phyloP scores from a whole-genome alignment of 2,329 filamentous ascomycete genomes.

The Fusarium sp. region DNA sequence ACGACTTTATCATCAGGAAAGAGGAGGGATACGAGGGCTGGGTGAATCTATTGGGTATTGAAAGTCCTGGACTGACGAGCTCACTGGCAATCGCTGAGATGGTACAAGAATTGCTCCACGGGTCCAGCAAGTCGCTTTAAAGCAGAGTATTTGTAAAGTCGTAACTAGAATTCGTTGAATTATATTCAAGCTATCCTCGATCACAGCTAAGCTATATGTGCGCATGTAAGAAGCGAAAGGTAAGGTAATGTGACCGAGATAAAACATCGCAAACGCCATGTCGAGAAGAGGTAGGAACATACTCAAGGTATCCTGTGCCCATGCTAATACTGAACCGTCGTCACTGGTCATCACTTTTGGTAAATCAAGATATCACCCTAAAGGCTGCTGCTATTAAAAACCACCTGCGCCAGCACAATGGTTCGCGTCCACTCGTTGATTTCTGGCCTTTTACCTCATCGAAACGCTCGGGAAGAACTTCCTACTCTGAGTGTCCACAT shows the following conservation, averaged over 20 bases:
- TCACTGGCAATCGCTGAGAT: constrained; percentile 84
- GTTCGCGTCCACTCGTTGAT: neutral
- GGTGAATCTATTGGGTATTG: constrained; percentile 90
- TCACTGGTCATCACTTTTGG: constrained; percentile 38
- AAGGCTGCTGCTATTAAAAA: constrained; percentile 7
- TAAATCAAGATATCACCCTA: constrained; percentile 9
- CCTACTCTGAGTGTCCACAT: constrained; percentile 69
- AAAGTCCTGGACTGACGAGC: constrained; percentile 91
- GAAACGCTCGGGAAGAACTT: constrained; percentile 66
- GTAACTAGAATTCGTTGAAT: neutral
- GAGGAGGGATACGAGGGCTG: constrained; percentile 85
- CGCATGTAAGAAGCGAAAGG: constrained; percentile 21
- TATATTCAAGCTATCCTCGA: neutral
- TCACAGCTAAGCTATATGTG: constrained; percentile 4
- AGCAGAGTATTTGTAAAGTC: neutral
- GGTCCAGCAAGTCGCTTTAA: constrained; percentile 19
- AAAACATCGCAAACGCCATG: constrained; percentile 24
- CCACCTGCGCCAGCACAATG: constrained; percentile 6
- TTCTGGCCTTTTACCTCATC: constrained; percentile 56
- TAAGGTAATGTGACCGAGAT: neutral
- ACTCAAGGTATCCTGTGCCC: constrained; percentile 34
- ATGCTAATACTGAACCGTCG: constrained; percentile 32
- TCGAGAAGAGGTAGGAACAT: neutral
- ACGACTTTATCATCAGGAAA: constrained; percentile 82
- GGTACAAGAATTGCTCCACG: constrained; percentile 66